A percentile compares a stretch with the other conserved stretches of the same genome.
Conservation (phyloP, 129 eudicot genomes). For the sunflower (Helianthus annuus) region HanXRQr2.0-SUNRISE NC_035435.2:82838004-82838503, state of each 20-base stretch:
- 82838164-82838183: not conserved
- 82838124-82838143: conserved; percentile 97
- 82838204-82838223: not conserved
- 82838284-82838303: not conserved
- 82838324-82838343: not conserved
- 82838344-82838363: not conserved
- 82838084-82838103: conserved; percentile 70
- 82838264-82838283: not conserved
- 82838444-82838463: not conserved
- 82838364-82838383: not conserved
- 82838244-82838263: not conserved
- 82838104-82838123: conserved; percentile 82
- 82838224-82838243: not conserved
- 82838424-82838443: not conserved
- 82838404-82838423: conserved; percentile 1
- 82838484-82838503: not conserved
- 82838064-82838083: conserved; percentile 94
- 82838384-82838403: not conserved
- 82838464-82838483: not conserved
- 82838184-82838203: not conserved
- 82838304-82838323: not conserved
- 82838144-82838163: conserved; percentile 97
- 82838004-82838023: not conserved
- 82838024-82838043: conserved; percentile 15
- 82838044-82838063: conserved; percentile 50